These are phyloP conservation scores for Nepenthes gracilis DNA, from an alignment of 148 eudicot genomes.

Conservation along the genomic window DNA sequence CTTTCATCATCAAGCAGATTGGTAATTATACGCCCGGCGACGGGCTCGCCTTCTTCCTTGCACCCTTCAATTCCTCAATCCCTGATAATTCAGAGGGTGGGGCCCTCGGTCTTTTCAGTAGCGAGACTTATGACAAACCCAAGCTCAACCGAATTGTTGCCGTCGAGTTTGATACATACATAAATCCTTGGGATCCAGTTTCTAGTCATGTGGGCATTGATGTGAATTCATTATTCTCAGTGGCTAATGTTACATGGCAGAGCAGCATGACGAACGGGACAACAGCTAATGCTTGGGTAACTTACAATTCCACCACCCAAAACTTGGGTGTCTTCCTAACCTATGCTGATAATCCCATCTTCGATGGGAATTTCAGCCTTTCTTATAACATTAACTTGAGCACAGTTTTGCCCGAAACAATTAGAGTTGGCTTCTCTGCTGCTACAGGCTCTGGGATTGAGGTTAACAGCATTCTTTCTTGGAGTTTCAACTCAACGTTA, in stretches of 20 bases:
- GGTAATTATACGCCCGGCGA: slow-evolving; percentile 11
- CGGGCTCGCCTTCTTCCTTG: slow-evolving; percentile 29
- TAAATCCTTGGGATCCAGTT: slow-evolving; percentile 24
- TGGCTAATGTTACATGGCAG: slow-evolving; percentile 8
- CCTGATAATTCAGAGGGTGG: slow-evolving; percentile 21
- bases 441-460: slow-evolving; percentile 20
- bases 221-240: slow-evolving; percentile 28
- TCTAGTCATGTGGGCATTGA: slow-evolving; percentile 36
- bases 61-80: slow-evolving; percentile 9
- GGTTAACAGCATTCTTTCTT: slow-evolving; percentile 19
- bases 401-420: slow-evolving; percentile 18
- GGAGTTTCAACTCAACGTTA: slow-evolving; percentile 26
- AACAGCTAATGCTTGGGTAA: slow-evolving; percentile 27
- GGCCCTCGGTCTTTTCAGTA: slow-evolving; percentile 19
- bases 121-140: neutral
- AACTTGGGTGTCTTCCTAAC: slow-evolving; percentile 28
- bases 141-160: slow-evolving; percentile 17
- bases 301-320: slow-evolving; percentile 20
- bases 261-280: slow-evolving; percentile 14
- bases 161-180: slow-evolving; percentile 33
- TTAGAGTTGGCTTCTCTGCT: slow-evolving; percentile 34
- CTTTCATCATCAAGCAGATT: slow-evolving; percentile 17
- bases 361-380: slow-evolving; percentile 15
- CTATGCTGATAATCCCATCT: slow-evolving; percentile 16
- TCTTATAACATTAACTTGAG: slow-evolving; percentile 23